Evolutionary conservation across 768 basidiomycete species (phyloP), one percentile per base, ranked within the genome.

Genomic region (Inosperma sp.): DNA sequence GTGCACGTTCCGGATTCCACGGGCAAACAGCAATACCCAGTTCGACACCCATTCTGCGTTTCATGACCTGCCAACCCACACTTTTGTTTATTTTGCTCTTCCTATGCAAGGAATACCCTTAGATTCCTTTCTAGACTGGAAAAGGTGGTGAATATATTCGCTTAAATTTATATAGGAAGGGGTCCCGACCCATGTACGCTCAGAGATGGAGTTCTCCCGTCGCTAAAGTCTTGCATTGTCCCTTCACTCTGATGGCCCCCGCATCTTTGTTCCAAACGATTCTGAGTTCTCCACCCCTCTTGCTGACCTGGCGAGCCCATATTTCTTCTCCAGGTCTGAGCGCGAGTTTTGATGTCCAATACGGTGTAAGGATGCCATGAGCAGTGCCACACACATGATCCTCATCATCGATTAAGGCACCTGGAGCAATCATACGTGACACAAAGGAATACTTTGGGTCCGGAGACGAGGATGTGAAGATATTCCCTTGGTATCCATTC

Each of bases 341-440:
- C 0, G 57, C 65, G 3, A 64, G 61, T 51, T 75, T 74, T 16
- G 52, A 53, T 17, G 65, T 66, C 75, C 79, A 82, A 52, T 81
- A 80, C 3, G 79, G 79, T 2, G 58, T 67, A 29, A 78, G 50
- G 31, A 80, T 48, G 39, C 72, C 72, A 55, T 82, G 80, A 0
- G 79, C 77, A 30, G 75, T 75, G 12, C 80, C 80, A 51, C 78
- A 81, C 7, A 80, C 79, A 14, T 66, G 70, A 51, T 81, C 80
- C 62, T 81, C 79, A 4, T 65, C 65, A 44, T 61, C 58, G 49
- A 56, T 56, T 21, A 73, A 54, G 7, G 50, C 23, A 1, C 39
- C 43, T 6, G 76, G 77, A 5, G 73, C 65, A 56, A 82, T 80
- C 70, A 80, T 74, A 4, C 81, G 70, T 6, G 79, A 79, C 17